Evolutionary conservation across 441 rosid genomes (phyloP).

Genomic region (Pelargonium fulgidum): DNA sequence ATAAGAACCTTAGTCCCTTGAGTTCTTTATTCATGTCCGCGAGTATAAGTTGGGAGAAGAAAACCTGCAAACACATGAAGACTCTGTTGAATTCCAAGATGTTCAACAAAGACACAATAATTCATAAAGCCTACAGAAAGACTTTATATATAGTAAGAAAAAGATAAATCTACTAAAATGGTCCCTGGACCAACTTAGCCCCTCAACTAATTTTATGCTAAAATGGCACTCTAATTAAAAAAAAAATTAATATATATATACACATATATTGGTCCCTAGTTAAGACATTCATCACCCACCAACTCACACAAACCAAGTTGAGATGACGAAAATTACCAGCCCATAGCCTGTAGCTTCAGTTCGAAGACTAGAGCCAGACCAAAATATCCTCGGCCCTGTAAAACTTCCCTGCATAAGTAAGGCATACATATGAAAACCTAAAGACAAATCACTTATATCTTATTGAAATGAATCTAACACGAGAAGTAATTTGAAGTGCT

Average conservation of each 20-base stretch:
- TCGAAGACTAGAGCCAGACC: slow-evolving; percentile 99
- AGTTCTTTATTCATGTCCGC: slow-evolving; percentile 94
- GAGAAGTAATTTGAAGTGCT: slow-evolving; percentile 2
- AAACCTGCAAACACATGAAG: slow-evolving; percentile 57
- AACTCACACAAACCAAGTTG: slow-evolving; percentile 15
- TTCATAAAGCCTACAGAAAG: slow-evolving; percentile 6
- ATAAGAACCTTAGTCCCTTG: slow-evolving; percentile 76
- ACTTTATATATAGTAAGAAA: neutral
- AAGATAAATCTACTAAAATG: too few species aligned
- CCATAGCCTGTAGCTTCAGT: slow-evolving; percentile 99
- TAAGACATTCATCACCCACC: neutral
- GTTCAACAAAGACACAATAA: slow-evolving; percentile 7
- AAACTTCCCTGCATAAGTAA: slow-evolving; percentile 97
- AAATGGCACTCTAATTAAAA: too few species aligned
- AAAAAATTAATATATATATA: too few species aligned
- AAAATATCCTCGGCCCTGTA: slow-evolving; percentile 92
- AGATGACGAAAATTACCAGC: slow-evolving; percentile 52
- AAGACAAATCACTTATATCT: slow-evolving; percentile 26
- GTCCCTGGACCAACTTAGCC: too few species aligned
- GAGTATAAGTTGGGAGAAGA: slow-evolving; percentile 89
- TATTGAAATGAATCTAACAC: slow-evolving; percentile 13
- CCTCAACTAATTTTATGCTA: too few species aligned
- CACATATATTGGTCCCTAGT: too few species aligned
- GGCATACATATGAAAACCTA: slow-evolving; percentile 41
- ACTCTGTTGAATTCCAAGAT: slow-evolving; percentile 20